Conservation (phyloP, 176 grass and related monocot species). For the Panicum miliaceum region DNA sequence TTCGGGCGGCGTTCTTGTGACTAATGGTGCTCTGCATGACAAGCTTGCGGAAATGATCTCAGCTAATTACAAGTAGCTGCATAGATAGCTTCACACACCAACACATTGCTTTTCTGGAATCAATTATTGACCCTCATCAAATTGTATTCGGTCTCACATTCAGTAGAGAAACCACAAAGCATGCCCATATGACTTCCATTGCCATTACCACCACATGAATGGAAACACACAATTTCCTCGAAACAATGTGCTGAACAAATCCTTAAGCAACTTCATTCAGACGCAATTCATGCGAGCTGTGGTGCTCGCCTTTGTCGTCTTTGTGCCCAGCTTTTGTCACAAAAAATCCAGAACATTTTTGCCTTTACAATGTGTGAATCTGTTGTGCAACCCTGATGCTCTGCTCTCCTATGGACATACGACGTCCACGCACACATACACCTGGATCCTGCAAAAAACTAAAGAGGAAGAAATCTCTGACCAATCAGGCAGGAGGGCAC, state of each 20-base stretch:
- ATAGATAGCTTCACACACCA: conserved; percentile 1
- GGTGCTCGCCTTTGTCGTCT: not conserved
- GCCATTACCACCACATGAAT: conserved; percentile 5
- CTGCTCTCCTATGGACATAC: conserved; percentile 10
- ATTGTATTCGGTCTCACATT: not conserved
- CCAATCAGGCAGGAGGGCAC: conserved; percentile 34
- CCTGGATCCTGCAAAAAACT: conserved; percentile 2
- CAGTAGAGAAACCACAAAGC: not conserved
- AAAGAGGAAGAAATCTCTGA: conserved; percentile 29
- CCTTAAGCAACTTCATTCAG: conserved; percentile 22
- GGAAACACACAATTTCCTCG: not conserved
- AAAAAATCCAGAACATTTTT: conserved; percentile 13
- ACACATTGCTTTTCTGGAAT: not conserved
- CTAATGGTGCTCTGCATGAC: conserved; percentile 71
- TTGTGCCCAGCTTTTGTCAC: not conserved
- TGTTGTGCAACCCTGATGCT: conserved; percentile 21
- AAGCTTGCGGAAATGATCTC: conserved; percentile 76
- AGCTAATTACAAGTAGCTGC: conserved; percentile 47
- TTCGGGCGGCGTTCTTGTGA: conserved; percentile 71
- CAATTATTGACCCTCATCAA: not conserved
- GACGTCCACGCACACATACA: conserved; percentile 33
- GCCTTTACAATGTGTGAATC: conserved; percentile 47
- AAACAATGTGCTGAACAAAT: not conserved
- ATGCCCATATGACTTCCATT: conserved; percentile 17
- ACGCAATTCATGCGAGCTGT: not conserved